Percentiles rank a stretch among this genome's conserved stretches.
Evolutionary conservation across 441 rosid species (phyloP).

Genomic region (Jatropha podagrica): DNA sequence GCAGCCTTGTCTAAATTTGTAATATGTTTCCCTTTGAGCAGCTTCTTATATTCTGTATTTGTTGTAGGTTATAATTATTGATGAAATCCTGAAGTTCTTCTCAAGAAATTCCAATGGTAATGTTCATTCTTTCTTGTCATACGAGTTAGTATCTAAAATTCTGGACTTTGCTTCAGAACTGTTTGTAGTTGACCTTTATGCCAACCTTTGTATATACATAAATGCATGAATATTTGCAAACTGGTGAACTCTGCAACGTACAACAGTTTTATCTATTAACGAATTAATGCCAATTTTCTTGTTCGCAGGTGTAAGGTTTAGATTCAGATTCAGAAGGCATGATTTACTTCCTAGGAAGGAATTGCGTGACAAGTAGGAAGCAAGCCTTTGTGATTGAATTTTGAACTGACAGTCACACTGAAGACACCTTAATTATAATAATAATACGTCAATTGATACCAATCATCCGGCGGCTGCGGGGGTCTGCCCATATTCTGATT

Average conservation of each 20-base stretch:
- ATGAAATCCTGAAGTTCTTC: slow-evolving; percentile 89
- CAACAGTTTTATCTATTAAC: neutral
- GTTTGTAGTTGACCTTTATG: neutral
- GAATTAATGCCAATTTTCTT: neutral
- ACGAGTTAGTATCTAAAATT: too few species aligned
- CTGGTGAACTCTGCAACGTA: neutral
- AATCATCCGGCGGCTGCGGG: neutral
- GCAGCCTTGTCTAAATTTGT: neutral
- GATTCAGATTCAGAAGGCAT: slow-evolving; percentile 68
- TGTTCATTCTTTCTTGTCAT: slow-evolving; percentile 13
- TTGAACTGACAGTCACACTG: slow-evolving; percentile 1
- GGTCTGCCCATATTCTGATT: neutral
- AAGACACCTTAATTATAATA: neutral
- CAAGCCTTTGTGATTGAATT: neutral
- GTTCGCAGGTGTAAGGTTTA: slow-evolving; percentile 61
- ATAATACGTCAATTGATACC: slow-evolving; percentile 3
- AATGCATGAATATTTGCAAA: neutral
- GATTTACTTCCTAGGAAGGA: slow-evolving; percentile 85
- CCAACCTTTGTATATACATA: neutral
- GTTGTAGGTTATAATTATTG: slow-evolving; percentile 86
- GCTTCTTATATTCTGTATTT: slow-evolving; percentile 10
- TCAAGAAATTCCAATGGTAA: slow-evolving; percentile 76
- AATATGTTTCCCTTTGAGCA: neutral
- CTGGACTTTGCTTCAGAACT: neutral
- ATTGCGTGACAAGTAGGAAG: slow-evolving; percentile 59